Percentiles rank a stretch among this genome's conserved stretches.
These are phyloP conservation scores for Tulasnella sp. DNA, from an alignment of 768 basidiomycete species.

Conservation along the genomic window DNA sequence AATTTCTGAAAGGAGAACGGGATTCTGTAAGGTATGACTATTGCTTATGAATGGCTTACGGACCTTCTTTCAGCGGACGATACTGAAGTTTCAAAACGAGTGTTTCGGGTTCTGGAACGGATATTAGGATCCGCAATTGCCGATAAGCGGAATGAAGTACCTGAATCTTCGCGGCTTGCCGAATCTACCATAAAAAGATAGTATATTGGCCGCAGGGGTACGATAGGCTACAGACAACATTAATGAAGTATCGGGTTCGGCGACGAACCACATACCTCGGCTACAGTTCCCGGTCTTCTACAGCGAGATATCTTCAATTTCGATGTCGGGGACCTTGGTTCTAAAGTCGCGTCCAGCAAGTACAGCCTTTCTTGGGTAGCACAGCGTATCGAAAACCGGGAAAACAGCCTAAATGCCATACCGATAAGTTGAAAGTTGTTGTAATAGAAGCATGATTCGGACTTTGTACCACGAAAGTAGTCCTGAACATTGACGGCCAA, in stretches of 20 bases:
- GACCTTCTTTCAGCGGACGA: constrained; percentile 75
- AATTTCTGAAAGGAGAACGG: constrained; percentile 40
- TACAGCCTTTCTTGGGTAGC: constrained; percentile 23
- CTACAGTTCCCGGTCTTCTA: not conserved
- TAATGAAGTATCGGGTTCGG: not conserved
- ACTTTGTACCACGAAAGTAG: constrained; percentile 84
- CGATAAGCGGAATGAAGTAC: not conserved
- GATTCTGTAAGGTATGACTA: not conserved
- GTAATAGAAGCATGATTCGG: constrained; percentile 13
- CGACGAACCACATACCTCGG: not conserved
- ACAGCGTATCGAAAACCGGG: constrained; percentile 22
- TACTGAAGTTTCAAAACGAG: constrained; percentile 58
- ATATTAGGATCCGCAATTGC: not conserved
- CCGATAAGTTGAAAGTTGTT: not conserved
- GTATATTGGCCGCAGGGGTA: constrained; percentile 60
- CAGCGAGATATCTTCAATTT: constrained; percentile 7
- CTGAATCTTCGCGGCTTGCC: constrained; percentile 38
- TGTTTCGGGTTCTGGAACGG: constrained; percentile 43
- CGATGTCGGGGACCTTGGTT: constrained; percentile 28
- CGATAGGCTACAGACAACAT: constrained; percentile 47
- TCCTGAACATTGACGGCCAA: constrained; percentile 93
- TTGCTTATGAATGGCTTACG: not conserved
- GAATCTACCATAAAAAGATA: constrained; percentile 76
- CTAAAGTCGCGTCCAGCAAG: constrained; percentile 36
- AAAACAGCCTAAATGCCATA: constrained; percentile 52